Evolutionary conservation across 306 rosid species (phyloP).

Genomic region (Rosa chinensis): DNA sequence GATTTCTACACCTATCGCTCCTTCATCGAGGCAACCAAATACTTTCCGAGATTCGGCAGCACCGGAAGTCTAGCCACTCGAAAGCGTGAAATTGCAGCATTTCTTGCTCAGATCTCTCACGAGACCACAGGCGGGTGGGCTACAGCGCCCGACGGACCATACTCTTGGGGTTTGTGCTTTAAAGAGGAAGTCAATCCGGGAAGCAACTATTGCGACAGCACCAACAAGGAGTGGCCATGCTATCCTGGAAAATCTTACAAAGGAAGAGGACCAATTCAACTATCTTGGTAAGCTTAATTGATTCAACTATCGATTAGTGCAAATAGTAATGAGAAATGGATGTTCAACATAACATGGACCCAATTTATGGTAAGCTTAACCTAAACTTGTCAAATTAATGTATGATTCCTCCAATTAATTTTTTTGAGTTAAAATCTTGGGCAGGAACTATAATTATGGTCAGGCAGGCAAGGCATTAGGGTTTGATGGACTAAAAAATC

Average conservation of each 20-base stretch:
- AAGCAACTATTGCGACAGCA: slow-evolving; percentile 64
- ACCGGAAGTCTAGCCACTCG: slow-evolving; percentile 47
- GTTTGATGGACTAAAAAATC: slow-evolving; percentile 68
- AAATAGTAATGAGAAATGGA: background rate
- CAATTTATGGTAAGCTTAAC: too few species aligned
- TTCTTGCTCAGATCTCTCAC: slow-evolving; percentile 86
- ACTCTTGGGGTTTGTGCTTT: slow-evolving; percentile 80
- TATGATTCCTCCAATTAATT: background rate
- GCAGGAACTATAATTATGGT: slow-evolving; percentile 82
- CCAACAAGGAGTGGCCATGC: slow-evolving; percentile 68
- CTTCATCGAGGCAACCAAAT: slow-evolving; percentile 50
- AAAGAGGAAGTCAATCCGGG: slow-evolving; percentile 76
- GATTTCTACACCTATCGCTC: slow-evolving; percentile 61
- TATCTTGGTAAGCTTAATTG: slow-evolving; percentile 57
- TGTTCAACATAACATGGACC: background rate
- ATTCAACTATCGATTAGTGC: background rate
- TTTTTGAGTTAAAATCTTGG: background rate
- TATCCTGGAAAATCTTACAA: slow-evolving; percentile 58
- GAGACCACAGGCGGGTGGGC: slow-evolving; percentile 91
- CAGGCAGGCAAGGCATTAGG: slow-evolving; percentile 77
- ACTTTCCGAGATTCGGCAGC: slow-evolving; percentile 60
- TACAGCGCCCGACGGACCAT: slow-evolving; percentile 91
- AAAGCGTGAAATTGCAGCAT: slow-evolving; percentile 81
- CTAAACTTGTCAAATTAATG: background rate
- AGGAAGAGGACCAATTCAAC: slow-evolving; percentile 91